Evolutionary conservation across 1,139 yeast species (phyloP).

Genomic region (Blastobotrys arbuscula): DNA sequence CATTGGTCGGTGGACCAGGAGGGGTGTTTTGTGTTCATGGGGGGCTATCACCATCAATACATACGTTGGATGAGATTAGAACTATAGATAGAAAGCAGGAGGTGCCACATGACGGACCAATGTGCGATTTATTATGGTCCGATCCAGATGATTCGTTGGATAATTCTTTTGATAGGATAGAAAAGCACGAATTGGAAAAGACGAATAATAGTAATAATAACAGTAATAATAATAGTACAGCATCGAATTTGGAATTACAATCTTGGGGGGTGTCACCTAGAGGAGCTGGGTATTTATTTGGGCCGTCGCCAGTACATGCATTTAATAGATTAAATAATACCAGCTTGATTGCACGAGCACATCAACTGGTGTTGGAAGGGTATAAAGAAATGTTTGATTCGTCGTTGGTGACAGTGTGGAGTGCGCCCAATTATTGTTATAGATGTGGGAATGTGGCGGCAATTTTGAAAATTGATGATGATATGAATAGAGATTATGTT

Average conservation of each 20-base stretch:
- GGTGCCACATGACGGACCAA: conserved; percentile 98
- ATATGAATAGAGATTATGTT: conserved; percentile 63
- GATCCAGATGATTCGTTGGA: conserved; percentile 77
- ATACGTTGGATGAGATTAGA: conserved; percentile 76
- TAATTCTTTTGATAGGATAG: conserved; percentile 1
- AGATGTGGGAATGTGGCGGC: conserved; percentile 96
- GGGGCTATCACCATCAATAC: conserved; percentile 88
- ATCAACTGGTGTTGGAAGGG: conserved; percentile 97
- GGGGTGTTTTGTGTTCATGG: conserved; percentile 92
- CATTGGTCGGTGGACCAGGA: conserved; percentile 75
- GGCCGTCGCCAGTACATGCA: conserved; percentile 72
- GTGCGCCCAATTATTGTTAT: conserved; percentile 92
- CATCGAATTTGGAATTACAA: conserved; percentile 5
- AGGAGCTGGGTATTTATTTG: conserved; percentile 95
- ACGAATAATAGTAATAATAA: not conserved
- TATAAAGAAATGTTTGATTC: conserved; percentile 82
- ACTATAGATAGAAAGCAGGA: conserved; percentile 85
- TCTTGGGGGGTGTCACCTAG: conserved; percentile 93
- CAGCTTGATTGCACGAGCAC: conserved; percentile 90
- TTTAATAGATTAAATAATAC: conserved; percentile 75
- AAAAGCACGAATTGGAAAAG: not conserved
- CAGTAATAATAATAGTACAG: conserved; percentile 1
- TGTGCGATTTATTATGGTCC: conserved; percentile 96
- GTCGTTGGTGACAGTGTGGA: conserved; percentile 86
- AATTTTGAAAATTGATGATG: conserved; percentile 71